phyloP scores from a whole-genome alignment of 495 filamentous ascomycete genomes.

The Penicillium antarcticum region DNA sequence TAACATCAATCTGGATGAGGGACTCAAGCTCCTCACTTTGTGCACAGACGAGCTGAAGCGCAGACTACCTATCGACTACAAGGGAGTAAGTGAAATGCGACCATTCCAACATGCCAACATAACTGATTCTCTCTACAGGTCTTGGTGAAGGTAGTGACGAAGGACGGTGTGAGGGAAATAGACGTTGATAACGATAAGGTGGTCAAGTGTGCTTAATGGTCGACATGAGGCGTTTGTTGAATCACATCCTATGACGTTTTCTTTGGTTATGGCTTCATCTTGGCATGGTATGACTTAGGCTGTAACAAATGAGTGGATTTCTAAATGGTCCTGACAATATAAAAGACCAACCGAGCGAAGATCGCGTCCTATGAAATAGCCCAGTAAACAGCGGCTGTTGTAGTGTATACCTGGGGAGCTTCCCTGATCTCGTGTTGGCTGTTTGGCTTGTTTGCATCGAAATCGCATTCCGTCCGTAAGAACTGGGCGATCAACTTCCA shows the following conservation, averaged over 20 bases:
- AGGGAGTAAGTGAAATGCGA: constrained; percentile 58
- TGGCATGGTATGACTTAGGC: constrained; percentile 4
- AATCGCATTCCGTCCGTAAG: constrained; percentile 13
- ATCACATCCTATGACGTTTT: constrained; percentile 43
- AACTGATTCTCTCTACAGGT: constrained; percentile 42
- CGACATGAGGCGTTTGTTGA: constrained; percentile 34
- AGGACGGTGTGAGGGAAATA: constrained; percentile 80
- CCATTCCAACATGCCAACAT: not conserved
- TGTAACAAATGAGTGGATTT: constrained; percentile 2
- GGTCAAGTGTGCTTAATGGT: constrained; percentile 60
- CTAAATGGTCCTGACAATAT: not conserved
- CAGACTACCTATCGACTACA: constrained; percentile 95
- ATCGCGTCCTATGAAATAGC: not conserved
- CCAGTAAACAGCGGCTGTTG: too few relatives aligned
- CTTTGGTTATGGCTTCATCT: constrained; percentile 27
- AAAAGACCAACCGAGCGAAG: not conserved
- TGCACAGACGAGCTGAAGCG: constrained; percentile 97
- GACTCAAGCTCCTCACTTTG: constrained; percentile 84
- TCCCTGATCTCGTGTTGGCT: not conserved
- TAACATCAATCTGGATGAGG: constrained; percentile 81
- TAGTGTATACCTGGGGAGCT: not conserved
- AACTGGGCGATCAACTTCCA: constrained; percentile 10
- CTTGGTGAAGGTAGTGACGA: constrained; percentile 86
- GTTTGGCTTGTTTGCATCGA: constrained; percentile 46
- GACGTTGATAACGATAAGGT: constrained; percentile 77